These are phyloP conservation scores for Mycena venus DNA, from an alignment of 768 basidiomycete genomes.

Conservation along the genomic window DNA sequence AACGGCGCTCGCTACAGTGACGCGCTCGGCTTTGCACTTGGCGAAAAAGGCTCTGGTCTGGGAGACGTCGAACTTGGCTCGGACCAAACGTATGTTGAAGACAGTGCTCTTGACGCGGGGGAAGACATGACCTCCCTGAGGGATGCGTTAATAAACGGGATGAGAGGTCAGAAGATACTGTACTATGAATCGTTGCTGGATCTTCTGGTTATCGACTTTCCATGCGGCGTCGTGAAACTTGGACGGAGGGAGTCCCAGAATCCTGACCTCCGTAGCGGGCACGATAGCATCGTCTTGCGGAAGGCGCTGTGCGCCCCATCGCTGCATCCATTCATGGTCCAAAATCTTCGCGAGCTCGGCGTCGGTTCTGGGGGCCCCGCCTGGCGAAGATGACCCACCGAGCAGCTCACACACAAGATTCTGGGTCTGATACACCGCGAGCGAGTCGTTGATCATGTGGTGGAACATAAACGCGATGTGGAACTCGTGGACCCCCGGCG, in stretches of 20 bases:
- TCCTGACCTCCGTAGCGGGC: conserved; percentile 9
- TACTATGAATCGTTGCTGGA: conserved; percentile 24
- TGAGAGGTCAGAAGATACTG: neutral
- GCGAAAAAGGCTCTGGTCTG: conserved; percentile 28
- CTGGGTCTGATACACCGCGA: conserved; percentile 65
- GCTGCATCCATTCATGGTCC: conserved; percentile 15
- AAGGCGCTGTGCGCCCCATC: conserved; percentile 12
- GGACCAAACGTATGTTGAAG: neutral
- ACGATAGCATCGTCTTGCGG: conserved; percentile 1
- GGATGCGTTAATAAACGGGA: neutral
- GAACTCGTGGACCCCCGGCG: conserved; percentile 43
- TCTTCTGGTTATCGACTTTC: conserved; percentile 25
- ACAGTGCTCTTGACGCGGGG: conserved; percentile 2
- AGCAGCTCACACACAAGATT: conserved; percentile 68
- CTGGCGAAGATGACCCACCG: conserved; percentile 32
- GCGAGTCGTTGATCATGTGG: conserved; percentile 73
- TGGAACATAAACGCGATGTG: conserved; percentile 65
- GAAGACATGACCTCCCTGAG: conserved; percentile 25
- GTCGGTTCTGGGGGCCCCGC: conserved; percentile 13
- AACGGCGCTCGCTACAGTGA: conserved; percentile 26
- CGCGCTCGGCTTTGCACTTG: conserved; percentile 32
- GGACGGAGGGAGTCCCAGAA: neutral
- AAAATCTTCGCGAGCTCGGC: conserved; percentile 9
- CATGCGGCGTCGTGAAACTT: conserved; percentile 24
- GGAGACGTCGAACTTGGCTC: conserved; percentile 7